These are phyloP conservation scores for Nicotiana noctiflora DNA, from an alignment of 257 asterid genomes.

Conservation along the genomic window DNA sequence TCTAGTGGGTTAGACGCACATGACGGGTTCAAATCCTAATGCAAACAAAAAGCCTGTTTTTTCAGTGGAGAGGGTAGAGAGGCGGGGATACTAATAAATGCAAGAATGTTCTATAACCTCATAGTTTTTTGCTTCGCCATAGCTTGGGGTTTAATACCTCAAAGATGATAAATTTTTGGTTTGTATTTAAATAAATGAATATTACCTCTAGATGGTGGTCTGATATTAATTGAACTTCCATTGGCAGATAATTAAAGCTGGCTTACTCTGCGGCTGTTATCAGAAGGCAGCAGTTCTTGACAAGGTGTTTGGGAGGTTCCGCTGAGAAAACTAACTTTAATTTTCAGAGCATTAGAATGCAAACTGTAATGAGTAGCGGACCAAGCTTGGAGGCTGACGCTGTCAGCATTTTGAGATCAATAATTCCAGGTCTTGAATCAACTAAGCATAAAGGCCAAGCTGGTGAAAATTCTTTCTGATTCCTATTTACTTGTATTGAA, in stretches of 20 bases:
- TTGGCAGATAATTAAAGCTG: slow-evolving; percentile 39
- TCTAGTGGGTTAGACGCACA: too few species aligned
- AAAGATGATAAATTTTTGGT: neutral
- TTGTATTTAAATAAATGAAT: neutral
- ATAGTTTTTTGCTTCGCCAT: neutral
- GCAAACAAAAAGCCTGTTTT: too few species aligned
- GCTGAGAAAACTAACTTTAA: slow-evolving; percentile 17
- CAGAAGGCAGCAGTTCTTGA: slow-evolving; percentile 67
- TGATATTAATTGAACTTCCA: neutral
- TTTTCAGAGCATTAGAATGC: slow-evolving; percentile 42
- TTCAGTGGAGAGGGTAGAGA: too few species aligned
- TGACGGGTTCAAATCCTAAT: too few species aligned
- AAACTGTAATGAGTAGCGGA: slow-evolving; percentile 42
- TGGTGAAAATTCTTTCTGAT: slow-evolving; percentile 35
- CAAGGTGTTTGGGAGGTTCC: slow-evolving; percentile 63
- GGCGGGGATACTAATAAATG: neutral
- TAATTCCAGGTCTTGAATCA: slow-evolving; percentile 70
- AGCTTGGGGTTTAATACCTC: neutral
- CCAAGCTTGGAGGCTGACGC: slow-evolving; percentile 61
- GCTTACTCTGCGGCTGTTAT: slow-evolving; percentile 40
- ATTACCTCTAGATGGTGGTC: neutral
- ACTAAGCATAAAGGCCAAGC: slow-evolving; percentile 95
- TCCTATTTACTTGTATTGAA: neutral
- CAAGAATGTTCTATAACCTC: neutral
- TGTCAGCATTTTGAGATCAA: slow-evolving; percentile 57